Evolutionary conservation across 345 rosid genomes (phyloP).

Genomic region (Arabidopsis suecica): DNA sequence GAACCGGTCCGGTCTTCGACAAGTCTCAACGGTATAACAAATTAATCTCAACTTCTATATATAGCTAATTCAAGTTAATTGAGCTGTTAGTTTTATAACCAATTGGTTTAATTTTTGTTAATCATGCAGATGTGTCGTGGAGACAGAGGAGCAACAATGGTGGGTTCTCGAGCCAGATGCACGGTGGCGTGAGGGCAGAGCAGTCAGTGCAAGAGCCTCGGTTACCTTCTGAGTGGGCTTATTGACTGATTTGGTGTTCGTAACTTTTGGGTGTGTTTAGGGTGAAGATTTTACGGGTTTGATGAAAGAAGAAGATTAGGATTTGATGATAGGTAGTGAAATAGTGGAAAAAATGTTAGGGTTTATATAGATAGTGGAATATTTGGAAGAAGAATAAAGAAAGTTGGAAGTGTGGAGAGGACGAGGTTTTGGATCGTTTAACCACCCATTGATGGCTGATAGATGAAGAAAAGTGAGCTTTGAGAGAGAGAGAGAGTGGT

Average conservation of each 20-base stretch:
- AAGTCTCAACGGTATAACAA: constrained; percentile 1
- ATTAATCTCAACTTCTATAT: background rate
- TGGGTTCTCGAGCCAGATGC: constrained; percentile 24
- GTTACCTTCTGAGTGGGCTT: constrained; percentile 42
- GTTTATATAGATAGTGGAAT: constrained; percentile 11
- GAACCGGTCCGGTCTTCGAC: constrained; percentile 48
- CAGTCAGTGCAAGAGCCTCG: constrained; percentile 27
- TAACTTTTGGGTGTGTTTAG: constrained; percentile 23
- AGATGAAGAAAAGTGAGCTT: constrained; percentile 8
- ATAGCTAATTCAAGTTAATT: background rate
- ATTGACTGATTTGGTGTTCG: constrained; percentile 5
- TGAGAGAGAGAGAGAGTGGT: background rate
- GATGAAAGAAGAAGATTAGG: constrained; percentile 12
- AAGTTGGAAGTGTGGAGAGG: constrained; percentile 27
- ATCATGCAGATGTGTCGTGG: constrained; percentile 30
- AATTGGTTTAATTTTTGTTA: background rate
- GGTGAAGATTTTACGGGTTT: constrained; percentile 2
- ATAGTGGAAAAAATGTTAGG: constrained; percentile 30
- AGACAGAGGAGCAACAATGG: constrained; percentile 29
- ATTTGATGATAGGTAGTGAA: constrained; percentile 23
- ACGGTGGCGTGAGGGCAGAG: constrained; percentile 21
- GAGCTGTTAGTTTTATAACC: background rate
- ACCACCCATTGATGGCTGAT: constrained; percentile 36
- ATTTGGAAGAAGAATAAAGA: constrained; percentile 18
- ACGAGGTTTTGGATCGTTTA: constrained; percentile 48